Conservation (phyloP, 257 asterid genomes). For the Leptodermis oblonga region DNA sequence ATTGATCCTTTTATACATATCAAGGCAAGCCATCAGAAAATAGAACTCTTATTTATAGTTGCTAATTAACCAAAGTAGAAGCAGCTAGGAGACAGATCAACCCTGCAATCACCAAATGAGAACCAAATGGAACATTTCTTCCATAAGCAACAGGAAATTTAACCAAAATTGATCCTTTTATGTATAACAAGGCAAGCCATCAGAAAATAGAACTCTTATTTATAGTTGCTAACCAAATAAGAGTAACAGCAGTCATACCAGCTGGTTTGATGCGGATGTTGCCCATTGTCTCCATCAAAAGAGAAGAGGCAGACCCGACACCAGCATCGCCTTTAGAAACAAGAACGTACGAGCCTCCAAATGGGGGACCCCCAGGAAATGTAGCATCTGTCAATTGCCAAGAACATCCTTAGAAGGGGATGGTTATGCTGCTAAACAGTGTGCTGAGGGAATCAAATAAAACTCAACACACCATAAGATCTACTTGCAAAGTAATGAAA, state of each 20-base stretch:
- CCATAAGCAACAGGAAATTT: background rate
- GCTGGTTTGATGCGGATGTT: conserved; percentile 15
- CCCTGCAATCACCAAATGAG: background rate
- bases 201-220: background rate
- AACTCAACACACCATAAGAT: background rate
- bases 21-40: background rate
- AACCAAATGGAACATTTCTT: background rate
- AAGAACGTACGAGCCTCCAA: conserved; percentile 23
- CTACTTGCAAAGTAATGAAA: background rate
- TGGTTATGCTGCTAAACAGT: conserved; percentile 17
- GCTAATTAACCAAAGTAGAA: background rate
- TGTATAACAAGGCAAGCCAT: background rate
- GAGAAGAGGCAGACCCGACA: conserved; percentile 27
- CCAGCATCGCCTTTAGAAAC: conserved; percentile 18
- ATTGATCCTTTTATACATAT: no score
- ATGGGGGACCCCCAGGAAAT: conserved; percentile 30
- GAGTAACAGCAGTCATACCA: conserved; percentile 11
- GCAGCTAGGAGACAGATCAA: background rate
- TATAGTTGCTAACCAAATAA: conserved; percentile 1
- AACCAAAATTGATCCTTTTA: no score
- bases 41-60: background rate
- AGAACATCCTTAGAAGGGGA: conserved; percentile 14
- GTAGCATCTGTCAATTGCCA: conserved; percentile 23
- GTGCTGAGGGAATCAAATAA: conserved; percentile 3
- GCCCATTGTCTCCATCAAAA: conserved; percentile 20